Evolutionary conservation across 148 eudicot species (phyloP).

Genomic region (Linanthus parryae): DNA sequence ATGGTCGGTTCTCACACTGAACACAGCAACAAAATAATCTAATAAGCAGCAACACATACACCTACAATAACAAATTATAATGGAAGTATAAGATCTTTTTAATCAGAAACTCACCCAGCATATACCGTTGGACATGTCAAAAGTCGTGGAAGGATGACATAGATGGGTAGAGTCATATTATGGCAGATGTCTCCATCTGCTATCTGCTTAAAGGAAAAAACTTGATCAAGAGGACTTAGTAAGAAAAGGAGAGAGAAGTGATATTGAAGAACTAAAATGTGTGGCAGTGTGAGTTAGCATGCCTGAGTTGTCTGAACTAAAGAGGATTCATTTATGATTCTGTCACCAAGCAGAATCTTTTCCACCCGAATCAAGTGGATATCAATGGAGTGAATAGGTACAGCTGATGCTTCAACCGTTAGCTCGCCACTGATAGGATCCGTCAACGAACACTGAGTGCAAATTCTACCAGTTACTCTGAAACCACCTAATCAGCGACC

Average conservation of each 20-base stretch:
- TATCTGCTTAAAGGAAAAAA: constrained; percentile 30
- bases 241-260: not conserved
- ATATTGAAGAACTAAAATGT: not conserved
- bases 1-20: too few relatives aligned
- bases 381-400: constrained; percentile 69
- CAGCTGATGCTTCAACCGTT: constrained; percentile 61
- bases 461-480: constrained; percentile 50
- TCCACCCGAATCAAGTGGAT: constrained; percentile 70
- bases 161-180: constrained; percentile 53
- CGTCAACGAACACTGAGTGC: constrained; percentile 57
- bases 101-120: constrained; percentile 56
- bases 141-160: constrained; percentile 71
- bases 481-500: constrained; percentile 47
- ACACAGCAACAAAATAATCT: too few relatives aligned
- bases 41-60: too few relatives aligned
- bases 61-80: too few relatives aligned
- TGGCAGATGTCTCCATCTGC: constrained; percentile 82
- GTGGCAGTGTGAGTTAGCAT: not conserved
- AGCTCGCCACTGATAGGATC: constrained; percentile 61
- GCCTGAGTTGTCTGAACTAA: constrained; percentile 72
- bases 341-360: constrained; percentile 68
- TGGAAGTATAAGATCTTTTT: too few relatives aligned
- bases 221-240: not conserved
- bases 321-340: constrained; percentile 54
- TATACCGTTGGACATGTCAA: constrained; percentile 61